Evolutionary conservation across 2,329 filamentous ascomycete species (phyloP).

Genomic region (Botryotinia globosa): DNA sequence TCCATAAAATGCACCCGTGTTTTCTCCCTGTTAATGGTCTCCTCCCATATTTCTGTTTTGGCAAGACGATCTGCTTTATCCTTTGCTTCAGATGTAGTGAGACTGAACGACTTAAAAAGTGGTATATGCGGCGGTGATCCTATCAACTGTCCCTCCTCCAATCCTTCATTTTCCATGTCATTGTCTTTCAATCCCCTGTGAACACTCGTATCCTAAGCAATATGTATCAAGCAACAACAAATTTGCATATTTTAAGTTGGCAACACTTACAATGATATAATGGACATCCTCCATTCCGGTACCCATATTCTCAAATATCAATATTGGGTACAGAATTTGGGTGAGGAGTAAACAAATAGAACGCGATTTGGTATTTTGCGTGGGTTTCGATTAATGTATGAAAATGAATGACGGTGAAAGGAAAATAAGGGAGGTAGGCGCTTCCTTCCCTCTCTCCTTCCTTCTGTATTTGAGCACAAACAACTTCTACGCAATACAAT

Average conservation of each 20-base stretch:
- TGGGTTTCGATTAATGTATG: neutral
- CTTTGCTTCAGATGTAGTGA: neutral
- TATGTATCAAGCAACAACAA: neutral
- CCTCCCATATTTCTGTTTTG: neutral
- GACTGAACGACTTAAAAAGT: neutral
- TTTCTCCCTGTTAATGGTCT: neutral
- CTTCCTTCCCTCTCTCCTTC: neutral
- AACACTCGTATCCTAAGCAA: neutral
- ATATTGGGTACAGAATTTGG: neutral
- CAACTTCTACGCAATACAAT: neutral
- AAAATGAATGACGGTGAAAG: neutral
- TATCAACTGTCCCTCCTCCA: neutral
- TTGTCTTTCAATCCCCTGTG: rapidly evolving
- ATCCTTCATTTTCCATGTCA: neutral
- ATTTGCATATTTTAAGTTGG: no score
- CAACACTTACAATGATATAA: neutral
- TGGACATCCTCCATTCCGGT: neutral
- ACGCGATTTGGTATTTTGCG: neutral
- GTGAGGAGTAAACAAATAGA: neutral
- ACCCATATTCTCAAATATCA: neutral
- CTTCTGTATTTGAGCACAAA: neutral
- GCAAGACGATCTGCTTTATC: neutral
- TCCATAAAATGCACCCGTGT: neutral
- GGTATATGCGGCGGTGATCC: neutral
- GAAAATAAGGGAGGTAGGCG: neutral